Base-by-base conservation (phyloP, 2,329 filamentous ascomycete species). In the Sclerotinia minor region DNA sequence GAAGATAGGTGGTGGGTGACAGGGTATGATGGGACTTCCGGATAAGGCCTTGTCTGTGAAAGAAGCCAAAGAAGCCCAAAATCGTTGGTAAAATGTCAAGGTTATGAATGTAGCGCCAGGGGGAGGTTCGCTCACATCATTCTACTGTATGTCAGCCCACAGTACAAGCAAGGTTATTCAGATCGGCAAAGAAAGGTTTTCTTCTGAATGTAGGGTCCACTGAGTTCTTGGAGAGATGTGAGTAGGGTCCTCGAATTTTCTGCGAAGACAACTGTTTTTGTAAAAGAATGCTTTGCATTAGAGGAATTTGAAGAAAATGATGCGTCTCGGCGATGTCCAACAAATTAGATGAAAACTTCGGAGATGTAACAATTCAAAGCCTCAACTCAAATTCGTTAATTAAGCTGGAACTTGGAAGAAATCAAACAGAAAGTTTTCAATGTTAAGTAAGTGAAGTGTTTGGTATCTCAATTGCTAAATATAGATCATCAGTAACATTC, bases 321-420 rank as follows among this genome's bases (percentile, higher is more conserved):
- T 50, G n/a, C 6, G 13, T 50, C 58, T 61, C 45, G 45, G 58
- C 58, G 58, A 61, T 61, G 58, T 50, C 58, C 29, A 61, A 61
- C 44, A 61, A 49, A 50, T 49, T 21, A 44, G 35, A 19, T 49
- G 24, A 49, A 60, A 60, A 49, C 29, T 60, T 60, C 58, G 58
- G 58, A 61, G 58, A 61, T 61, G 58, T 61, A 61, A 61, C 45
- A 9, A 49, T 61, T n/a, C n/a, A n/a, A n/a, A n/a, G n/a, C n/a
- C n/a, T n/a, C 6, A 21, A 21, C 58, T 61, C 58, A 26, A 29
- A 61, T 29, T 49, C 55, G 38, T 59, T 45, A 45, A 15, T 59
- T 45, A 45, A 15, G 38, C 24, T 26, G 54, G n/a, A 45, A 15
- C 24, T 17, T 26, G 54, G n/a, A 57, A 44, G 32, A 26, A 26